Evolutionary conservation across 306 rosid species (phyloP).

Genomic region (Ziziphus jujuba): DNA sequence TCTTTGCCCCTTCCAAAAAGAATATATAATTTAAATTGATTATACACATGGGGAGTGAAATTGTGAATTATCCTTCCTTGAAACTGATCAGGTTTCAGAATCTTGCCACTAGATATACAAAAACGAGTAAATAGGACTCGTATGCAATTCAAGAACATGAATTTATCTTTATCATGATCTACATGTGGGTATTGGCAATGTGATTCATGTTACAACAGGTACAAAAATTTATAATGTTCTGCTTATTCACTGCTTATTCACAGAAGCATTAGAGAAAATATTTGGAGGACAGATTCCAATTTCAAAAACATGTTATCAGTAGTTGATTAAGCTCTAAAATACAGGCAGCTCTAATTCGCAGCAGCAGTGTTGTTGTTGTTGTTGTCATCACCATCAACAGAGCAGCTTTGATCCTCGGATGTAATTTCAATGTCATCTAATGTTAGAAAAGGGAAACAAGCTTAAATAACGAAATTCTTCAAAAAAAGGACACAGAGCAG

Average conservation of each 20-base stretch:
- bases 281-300: conserved; percentile 19
- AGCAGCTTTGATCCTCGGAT: conserved; percentile 38
- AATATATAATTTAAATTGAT: too few relatives aligned
- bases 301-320: conserved; percentile 25
- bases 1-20: too few relatives aligned
- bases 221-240: conserved; percentile 31
- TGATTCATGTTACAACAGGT: conserved; percentile 33
- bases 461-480: conserved; percentile 10
- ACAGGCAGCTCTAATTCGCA: conserved; percentile 38
- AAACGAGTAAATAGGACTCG: background rate
- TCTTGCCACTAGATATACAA: background rate
- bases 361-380: conserved; percentile 23
- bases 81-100: background rate
- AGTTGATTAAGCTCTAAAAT: conserved; percentile 9
- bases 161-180: conserved; percentile 4
- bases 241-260: conserved; percentile 43
- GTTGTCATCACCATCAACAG: conserved; percentile 28
- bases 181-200: conserved; percentile 1
- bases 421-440: conserved; percentile 32
- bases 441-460: conserved; percentile 14
- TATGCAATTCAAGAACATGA: conserved; percentile 13
- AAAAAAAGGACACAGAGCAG: background rate
- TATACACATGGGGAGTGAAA: too few relatives aligned
- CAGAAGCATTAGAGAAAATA: conserved; percentile 28
- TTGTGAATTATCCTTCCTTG: too few relatives aligned